Base-by-base conservation (phyloP, 139 green algal genomes). In the Gonium pectorale region DNA sequence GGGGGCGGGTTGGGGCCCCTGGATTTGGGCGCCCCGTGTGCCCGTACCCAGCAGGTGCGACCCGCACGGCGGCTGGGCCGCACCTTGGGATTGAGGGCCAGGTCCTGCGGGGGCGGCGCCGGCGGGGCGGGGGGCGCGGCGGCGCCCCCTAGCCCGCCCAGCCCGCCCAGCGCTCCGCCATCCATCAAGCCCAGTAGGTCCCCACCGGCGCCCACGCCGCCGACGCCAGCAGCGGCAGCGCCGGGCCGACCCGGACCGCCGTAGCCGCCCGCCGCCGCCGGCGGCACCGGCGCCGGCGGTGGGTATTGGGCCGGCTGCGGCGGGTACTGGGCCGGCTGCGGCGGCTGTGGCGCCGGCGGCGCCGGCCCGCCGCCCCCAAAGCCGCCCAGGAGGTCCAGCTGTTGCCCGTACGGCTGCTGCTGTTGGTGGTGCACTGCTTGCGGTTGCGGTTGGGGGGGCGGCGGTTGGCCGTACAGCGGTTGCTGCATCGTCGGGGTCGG, bases 61-160 rank as follows among this genome's bases (percentile, higher is more conserved):
- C 46, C 46, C 46, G 46, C 13, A 11, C 46, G 13, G 13, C 46
- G 13, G 13, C 46, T 15, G 46, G 13, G 13, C 46, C 46, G 46
- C 9, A 79, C 70, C 70, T 79, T 79, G 11, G 70, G 35, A 31
- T 87, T 89, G 6, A 93, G 60, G 11, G 59, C 52, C 2, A 91
- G 82, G 56, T 83, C 87, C 8, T 63, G 56, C 46, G 19, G 29
- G 0, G 73, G 41, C 0, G 41, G 27, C 21, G 33, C 26, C 0
- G 54, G 33, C 56, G 46, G 31, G 35, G 64, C 33, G 37, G 33
- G 8, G 49, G 71, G 13, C 0, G 54, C 7, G 0, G 52, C 49
- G n/a, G 79, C 44, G 4, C 21, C 56, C 0, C 21, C n/a, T 11
- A 60, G 70, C 67, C 69, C 40, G 38, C 49, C 79, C 17, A 66